Conservation (phyloP, 169 alveolate species). For the Plasmodium vinckei region DNA sequence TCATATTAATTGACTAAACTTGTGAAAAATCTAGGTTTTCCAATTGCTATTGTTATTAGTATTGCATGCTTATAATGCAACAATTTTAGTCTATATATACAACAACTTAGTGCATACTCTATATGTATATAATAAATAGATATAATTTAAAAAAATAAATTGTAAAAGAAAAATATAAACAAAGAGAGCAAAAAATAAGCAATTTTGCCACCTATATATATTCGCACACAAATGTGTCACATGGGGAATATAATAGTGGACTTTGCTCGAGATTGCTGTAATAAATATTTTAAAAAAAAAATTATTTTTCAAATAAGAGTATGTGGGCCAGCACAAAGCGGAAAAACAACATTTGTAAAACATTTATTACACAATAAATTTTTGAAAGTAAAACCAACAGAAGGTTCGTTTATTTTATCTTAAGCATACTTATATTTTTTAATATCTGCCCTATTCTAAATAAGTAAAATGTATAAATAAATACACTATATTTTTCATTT, state of each 20-base stretch:
- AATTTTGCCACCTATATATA: background rate
- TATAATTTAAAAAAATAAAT: too few relatives aligned
- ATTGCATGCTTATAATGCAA: too few relatives aligned
- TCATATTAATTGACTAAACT: too few relatives aligned
- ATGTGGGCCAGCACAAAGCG: constrained; percentile 77
- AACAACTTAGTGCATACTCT: too few relatives aligned
- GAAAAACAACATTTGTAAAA: constrained; percentile 66
- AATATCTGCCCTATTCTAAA: too few relatives aligned
- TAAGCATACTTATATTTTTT: background rate
- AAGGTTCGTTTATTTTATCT: constrained; percentile 19
- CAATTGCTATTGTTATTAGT: too few relatives aligned
- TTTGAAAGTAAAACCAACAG: constrained; percentile 75
- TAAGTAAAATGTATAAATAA: background rate
- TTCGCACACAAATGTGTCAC: background rate
- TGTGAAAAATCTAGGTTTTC: too few relatives aligned
- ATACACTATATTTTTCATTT: background rate
- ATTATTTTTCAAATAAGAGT: constrained; percentile 65
- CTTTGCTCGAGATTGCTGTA: constrained; percentile 53
- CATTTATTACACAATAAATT: constrained; percentile 33
- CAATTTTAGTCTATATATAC: too few relatives aligned
- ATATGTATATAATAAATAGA: too few relatives aligned
- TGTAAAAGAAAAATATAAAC: too few relatives aligned
- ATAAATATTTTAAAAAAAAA: constrained; percentile 35
- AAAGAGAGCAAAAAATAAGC: too few relatives aligned
- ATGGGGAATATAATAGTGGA: constrained; percentile 47